phyloP scores from a whole-genome alignment of 352 stramenopile species.

The Albugo laibachii region DNA sequence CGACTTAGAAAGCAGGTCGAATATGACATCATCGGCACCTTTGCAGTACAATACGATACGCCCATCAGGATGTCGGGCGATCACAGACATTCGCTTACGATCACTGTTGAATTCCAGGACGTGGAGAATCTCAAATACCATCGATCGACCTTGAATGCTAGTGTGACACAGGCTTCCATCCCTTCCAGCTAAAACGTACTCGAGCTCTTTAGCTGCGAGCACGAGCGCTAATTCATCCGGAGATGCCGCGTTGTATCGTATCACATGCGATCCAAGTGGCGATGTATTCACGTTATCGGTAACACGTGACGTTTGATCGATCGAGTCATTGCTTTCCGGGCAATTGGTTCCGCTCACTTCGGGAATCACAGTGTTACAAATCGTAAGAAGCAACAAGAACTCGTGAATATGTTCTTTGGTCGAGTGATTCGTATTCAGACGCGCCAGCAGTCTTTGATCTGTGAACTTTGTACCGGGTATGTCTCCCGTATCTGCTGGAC shows the following conservation, averaged over 20 bases:
- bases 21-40: constrained; percentile 59
- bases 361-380: constrained; percentile 78
- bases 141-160: constrained; percentile 29
- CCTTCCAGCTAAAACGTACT: constrained; percentile 38
- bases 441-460: constrained; percentile 40
- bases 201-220: constrained; percentile 48
- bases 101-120: constrained; percentile 97
- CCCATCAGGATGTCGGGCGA: constrained; percentile 73
- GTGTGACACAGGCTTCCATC: constrained; percentile 50
- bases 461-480: constrained; percentile 50
- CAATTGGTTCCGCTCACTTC: constrained; percentile 11
- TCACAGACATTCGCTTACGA: constrained; percentile 96
- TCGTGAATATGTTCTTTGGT: constrained; percentile 74
- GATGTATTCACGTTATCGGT: neutral
- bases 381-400: constrained; percentile 62
- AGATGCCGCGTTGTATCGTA: constrained; percentile 75
- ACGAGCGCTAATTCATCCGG: constrained; percentile 71
- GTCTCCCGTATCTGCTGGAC: neutral
- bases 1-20: constrained; percentile 38
- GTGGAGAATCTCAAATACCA: constrained; percentile 86
- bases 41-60: constrained; percentile 72
- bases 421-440: constrained; percentile 58
- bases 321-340: neutral
- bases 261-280: constrained; percentile 1
- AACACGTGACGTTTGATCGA: neutral